Percentiles rank a stretch among this genome's conserved stretches.
These are phyloP conservation scores for Yamadazyma sp. DNA, from an alignment of 1,139 yeast species.

Conservation along the genomic window DNA sequence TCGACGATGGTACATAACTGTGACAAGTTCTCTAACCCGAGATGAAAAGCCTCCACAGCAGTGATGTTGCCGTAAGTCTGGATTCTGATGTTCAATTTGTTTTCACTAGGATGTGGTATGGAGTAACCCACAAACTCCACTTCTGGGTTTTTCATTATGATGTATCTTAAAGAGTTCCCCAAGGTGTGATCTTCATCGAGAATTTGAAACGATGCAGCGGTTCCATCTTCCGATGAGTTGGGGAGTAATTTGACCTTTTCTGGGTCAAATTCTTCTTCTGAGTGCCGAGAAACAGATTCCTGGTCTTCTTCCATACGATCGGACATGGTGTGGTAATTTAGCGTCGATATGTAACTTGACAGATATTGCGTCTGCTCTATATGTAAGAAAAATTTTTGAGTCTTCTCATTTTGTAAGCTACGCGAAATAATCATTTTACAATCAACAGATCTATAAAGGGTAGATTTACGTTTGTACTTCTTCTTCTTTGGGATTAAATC, in stretches of 20 bases:
- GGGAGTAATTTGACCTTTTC: conserved; percentile 67
- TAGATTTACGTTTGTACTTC: too few relatives aligned
- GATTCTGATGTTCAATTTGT: conserved; percentile 83
- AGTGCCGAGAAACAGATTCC: conserved; percentile 3
- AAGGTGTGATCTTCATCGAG: conserved; percentile 92
- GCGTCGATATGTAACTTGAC: background rate
- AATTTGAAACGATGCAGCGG: conserved; percentile 93
- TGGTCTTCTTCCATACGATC: conserved; percentile 11
- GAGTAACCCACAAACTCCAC: conserved; percentile 98
- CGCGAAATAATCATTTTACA: background rate
- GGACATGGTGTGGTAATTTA: conserved; percentile 1
- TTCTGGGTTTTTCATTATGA: conserved; percentile 96
- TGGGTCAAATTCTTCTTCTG: conserved; percentile 38
- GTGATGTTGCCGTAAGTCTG: conserved; percentile 90
- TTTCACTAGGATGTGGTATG: conserved; percentile 98
- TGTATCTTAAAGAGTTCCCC: conserved; percentile 89
- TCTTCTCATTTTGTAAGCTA: conserved; percentile 1
- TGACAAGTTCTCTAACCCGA: conserved; percentile 83
- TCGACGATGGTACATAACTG: conserved; percentile 85
- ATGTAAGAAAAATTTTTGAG: background rate
- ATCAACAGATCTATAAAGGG: background rate
- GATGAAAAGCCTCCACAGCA: conserved; percentile 90
- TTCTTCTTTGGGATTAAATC: too few relatives aligned
- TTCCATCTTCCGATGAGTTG: conserved; percentile 92
- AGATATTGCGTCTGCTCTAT: too few relatives aligned